phyloP scores from a whole-genome alignment of 768 basidiomycete species.

The Boletus pseudo-olivaceus region DNA sequence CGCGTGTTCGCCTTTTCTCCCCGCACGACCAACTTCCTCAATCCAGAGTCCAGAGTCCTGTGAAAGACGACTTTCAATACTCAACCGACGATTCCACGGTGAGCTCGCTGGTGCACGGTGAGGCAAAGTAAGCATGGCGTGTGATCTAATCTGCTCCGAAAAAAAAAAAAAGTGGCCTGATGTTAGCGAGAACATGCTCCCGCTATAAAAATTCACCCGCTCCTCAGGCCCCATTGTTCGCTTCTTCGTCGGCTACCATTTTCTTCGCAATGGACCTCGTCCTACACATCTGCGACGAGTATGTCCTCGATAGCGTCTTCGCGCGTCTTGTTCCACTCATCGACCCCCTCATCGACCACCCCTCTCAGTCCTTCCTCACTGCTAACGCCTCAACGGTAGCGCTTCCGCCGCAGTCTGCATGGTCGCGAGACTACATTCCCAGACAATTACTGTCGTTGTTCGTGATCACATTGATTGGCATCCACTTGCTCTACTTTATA shows the following conservation, averaged over 20 bases:
- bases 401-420: conserved; percentile 54
- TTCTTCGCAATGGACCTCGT: conserved; percentile 71
- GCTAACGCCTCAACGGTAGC: conserved; percentile 39
- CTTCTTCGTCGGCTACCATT: neutral
- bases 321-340: conserved; percentile 63
- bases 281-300: conserved; percentile 67
- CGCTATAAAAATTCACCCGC: conserved; percentile 20
- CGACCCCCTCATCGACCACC: conserved; percentile 38
- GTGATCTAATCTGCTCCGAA: conserved; percentile 9
- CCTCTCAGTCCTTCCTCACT: conserved; percentile 20
- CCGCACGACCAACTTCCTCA: neutral
- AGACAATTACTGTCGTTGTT: conserved; percentile 74
- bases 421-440: conserved; percentile 80
- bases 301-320: conserved; percentile 76
- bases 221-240: too few species aligned
- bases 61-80: neutral
- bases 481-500: conserved; percentile 81
- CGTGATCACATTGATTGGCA: conserved; percentile 73
- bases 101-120: neutral
- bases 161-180: conserved; percentile 37
- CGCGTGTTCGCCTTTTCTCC: neutral
- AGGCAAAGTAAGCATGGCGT: neutral
- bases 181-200: conserved; percentile 8
- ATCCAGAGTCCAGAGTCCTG: neutral
- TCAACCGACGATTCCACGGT: neutral